Conservation (phyloP, 2,329 filamentous ascomycete genomes). For the Seiridium cupressi region DNA sequence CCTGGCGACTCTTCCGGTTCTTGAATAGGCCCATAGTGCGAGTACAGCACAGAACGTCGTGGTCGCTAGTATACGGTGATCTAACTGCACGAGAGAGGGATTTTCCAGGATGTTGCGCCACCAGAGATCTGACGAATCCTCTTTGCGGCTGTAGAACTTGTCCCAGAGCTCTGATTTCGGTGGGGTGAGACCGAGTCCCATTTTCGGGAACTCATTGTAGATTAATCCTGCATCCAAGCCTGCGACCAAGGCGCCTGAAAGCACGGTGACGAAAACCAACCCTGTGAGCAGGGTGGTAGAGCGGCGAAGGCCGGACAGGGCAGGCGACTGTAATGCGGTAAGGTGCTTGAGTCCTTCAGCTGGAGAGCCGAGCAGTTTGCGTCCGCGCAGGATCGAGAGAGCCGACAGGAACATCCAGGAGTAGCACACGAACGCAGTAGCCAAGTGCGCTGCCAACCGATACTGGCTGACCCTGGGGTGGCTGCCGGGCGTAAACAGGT, state of each 20-base stretch:
- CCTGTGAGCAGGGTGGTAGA: constrained; percentile 68
- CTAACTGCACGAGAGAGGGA: constrained; percentile 89
- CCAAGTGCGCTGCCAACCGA: constrained; percentile 83
- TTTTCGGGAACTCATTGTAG: constrained; percentile 97
- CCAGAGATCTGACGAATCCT: constrained; percentile 80
- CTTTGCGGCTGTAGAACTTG: constrained; percentile 76
- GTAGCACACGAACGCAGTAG: constrained; percentile 89
- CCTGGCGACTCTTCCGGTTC: constrained; percentile 56
- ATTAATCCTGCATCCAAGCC: constrained; percentile 95
- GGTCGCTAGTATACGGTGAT: constrained; percentile 89
- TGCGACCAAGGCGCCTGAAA: constrained; percentile 92
- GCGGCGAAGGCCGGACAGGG: constrained; percentile 71
- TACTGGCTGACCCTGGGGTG: constrained; percentile 96
- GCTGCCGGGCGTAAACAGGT: constrained; percentile 86
- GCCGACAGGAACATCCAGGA: constrained; percentile 91
- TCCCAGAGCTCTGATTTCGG: constrained; percentile 82
- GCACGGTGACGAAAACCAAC: constrained; percentile 83
- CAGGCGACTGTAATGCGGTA: constrained; percentile 61
- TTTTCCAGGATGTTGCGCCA: constrained; percentile 99
- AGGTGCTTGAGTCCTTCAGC: constrained; percentile 59
- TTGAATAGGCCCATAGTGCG: constrained; percentile 76
- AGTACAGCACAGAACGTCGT: constrained; percentile 84
- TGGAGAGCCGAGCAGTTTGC: constrained; percentile 68
- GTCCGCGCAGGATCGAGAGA: constrained; percentile 77
- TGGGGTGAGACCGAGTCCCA: constrained; percentile 82